Conservation (phyloP, 2,329 filamentous ascomycete genomes). For the Aspergillus amoenus region DNA sequence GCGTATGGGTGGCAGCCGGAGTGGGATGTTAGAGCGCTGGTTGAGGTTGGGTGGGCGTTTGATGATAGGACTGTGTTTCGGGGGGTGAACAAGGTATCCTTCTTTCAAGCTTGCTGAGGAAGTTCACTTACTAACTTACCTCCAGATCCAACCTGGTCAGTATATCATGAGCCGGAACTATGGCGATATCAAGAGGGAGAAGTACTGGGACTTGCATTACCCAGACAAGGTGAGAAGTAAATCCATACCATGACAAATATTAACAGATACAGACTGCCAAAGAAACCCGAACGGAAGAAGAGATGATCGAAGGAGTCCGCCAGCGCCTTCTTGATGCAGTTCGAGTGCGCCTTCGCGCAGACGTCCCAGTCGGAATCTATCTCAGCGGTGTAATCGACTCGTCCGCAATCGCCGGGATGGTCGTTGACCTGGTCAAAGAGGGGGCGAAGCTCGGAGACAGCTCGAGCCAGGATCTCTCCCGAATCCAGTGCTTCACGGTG, state of each 20-base stretch:
- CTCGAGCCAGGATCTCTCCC: constrained; percentile 30
- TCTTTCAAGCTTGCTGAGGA: no score
- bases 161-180: constrained; percentile 44
- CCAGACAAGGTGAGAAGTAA: constrained; percentile 48
- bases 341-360: constrained; percentile 55
- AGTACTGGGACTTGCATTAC: constrained; percentile 57
- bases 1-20: constrained; percentile 52
- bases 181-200: constrained; percentile 38
- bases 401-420: constrained; percentile 58
- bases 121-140: no score
- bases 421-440: constrained; percentile 50
- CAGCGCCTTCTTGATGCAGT: constrained; percentile 53
- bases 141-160: constrained; percentile 45
- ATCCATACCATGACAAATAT: not conserved
- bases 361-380: constrained; percentile 59
- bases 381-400: constrained; percentile 60
- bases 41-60: constrained; percentile 45
- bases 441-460: constrained; percentile 49
- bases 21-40: constrained; percentile 53
- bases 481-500: constrained; percentile 52
- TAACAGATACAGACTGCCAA: not conserved
- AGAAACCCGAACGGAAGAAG: constrained; percentile 44
- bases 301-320: constrained; percentile 53
- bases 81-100: constrained; percentile 43
- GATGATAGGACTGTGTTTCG: constrained; percentile 53